Evolutionary conservation across 2,329 filamentous ascomycete genomes (phyloP).

Genomic region (Paecilomyces dactylethromorphus): DNA sequence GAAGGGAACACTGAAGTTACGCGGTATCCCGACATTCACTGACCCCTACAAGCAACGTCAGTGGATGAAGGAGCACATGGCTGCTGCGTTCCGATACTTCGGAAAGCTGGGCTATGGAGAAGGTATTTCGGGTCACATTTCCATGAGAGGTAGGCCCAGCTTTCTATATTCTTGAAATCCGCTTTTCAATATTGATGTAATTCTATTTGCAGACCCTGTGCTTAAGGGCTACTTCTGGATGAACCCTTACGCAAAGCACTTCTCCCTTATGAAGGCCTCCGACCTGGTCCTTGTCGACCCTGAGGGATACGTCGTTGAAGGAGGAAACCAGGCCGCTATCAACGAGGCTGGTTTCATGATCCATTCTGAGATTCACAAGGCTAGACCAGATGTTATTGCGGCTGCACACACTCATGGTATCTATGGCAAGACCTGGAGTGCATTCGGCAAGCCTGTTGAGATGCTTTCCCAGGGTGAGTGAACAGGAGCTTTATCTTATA

Average conservation of each 20-base stretch:
- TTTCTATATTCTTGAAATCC: not conserved
- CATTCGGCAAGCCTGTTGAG: slow-evolving; percentile 53
- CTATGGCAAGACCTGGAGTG: slow-evolving; percentile 56
- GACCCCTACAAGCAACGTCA: slow-evolving; percentile 41
- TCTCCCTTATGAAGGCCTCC: slow-evolving; percentile 35
- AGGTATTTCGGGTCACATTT: slow-evolving; percentile 32
- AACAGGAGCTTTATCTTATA: not conserved
- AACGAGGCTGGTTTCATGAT: slow-evolving; percentile 52
- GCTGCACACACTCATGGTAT: slow-evolving; percentile 55
- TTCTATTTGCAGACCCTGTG: slow-evolving; percentile 21
- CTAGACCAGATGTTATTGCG: slow-evolving; percentile 52
- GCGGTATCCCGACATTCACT: slow-evolving; percentile 32
- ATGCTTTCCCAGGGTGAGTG: slow-evolving; percentile 55
- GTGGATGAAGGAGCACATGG: slow-evolving; percentile 47
- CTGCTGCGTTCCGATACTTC: slow-evolving; percentile 27
- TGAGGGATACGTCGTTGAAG: slow-evolving; percentile 35
- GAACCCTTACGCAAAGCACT: slow-evolving; percentile 34
- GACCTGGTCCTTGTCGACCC: slow-evolving; percentile 35
- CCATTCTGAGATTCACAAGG: slow-evolving; percentile 53
- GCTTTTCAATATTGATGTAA: not conserved
- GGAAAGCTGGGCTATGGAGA: slow-evolving; percentile 18
- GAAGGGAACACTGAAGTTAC: slow-evolving; percentile 27
- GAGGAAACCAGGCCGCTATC: slow-evolving; percentile 32
- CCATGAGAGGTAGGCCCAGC: slow-evolving; percentile 24
- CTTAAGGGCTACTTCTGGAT: slow-evolving; percentile 35